These are phyloP conservation scores for Hypoxylon rubiginosum DNA, from an alignment of 2,329 filamentous ascomycete genomes.

Conservation along the genomic window DNA sequence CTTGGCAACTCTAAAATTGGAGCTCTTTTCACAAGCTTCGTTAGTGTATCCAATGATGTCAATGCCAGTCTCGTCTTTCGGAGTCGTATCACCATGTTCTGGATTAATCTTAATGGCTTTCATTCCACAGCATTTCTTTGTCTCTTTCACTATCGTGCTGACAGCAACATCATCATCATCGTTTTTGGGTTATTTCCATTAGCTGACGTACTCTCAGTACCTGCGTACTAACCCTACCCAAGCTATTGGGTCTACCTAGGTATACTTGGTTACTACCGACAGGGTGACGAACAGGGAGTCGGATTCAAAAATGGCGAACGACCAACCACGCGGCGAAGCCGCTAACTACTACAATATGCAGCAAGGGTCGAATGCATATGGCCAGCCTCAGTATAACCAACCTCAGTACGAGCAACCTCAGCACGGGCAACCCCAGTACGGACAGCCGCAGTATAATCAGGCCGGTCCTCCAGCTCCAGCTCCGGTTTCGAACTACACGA, in stretches of 20 bases:
- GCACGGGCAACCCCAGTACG: conserved; percentile 21
- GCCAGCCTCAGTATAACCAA: conserved; percentile 33
- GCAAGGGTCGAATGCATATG: conserved; percentile 35
- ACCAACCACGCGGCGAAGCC: conserved; percentile 43
- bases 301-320: conserved; percentile 31
- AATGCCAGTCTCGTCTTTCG: conserved; percentile 32
- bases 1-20: conserved; percentile 19
- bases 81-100: neutral
- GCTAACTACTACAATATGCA: conserved; percentile 44
- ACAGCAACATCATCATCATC: conserved; percentile 8
- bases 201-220: neutral
- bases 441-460: conserved; percentile 19
- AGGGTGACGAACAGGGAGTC: neutral
- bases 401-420: conserved; percentile 35
- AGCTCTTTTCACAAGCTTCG: conserved; percentile 34
- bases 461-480: conserved; percentile 28
- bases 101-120: conserved; percentile 7
- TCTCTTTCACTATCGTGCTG: conserved; percentile 1
- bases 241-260: neutral
- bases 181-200: neutral
- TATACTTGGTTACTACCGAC: neutral
- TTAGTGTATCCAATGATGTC: conserved; percentile 38
- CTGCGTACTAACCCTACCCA: too few relatives aligned
- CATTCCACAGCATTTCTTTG: conserved; percentile 37
- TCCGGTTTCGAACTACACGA: conserved; percentile 28